Percentiles rank a stretch among this genome's conserved stretches.
phyloP scores from a whole-genome alignment of 108 stramenopile species.

The Pseudonitzschia delicatissima region DNA sequence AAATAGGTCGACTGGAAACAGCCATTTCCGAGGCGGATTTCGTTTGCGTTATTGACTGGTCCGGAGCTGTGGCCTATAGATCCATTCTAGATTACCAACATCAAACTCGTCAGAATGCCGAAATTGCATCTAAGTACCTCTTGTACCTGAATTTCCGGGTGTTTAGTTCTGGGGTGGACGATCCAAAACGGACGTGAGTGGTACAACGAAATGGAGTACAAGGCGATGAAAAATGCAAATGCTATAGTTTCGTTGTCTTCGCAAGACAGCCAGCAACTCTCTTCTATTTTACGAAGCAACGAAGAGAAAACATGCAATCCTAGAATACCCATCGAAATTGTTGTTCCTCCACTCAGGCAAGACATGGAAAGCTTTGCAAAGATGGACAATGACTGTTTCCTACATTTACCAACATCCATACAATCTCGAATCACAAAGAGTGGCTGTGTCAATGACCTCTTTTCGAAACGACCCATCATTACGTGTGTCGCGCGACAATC shows the following conservation, averaged over 20 bases:
- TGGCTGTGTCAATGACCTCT: not conserved
- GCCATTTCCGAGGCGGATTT: constrained; percentile 7
- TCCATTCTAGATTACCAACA: constrained; percentile 11
- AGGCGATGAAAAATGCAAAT: constrained; percentile 39
- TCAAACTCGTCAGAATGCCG: not conserved
- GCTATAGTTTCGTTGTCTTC: constrained; percentile 39
- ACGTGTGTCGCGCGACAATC: constrained; percentile 45
- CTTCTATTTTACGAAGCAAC: constrained; percentile 9
- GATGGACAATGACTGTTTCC: not conserved
- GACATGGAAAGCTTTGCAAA: constrained; percentile 41
- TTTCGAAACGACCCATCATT: constrained; percentile 24
- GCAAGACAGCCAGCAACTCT: constrained; percentile 19
- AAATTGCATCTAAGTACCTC: not conserved
- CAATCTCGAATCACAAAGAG: constrained; percentile 7
- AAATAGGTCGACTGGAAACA: not conserved
- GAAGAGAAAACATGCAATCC: not conserved
- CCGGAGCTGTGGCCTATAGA: constrained; percentile 21
- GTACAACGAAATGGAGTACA: constrained; percentile 37
- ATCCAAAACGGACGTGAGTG: constrained; percentile 23
- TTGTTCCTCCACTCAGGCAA: constrained; percentile 43
- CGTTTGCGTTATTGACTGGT: constrained; percentile 28
- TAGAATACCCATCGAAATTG: constrained; percentile 18
- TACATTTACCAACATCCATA: constrained; percentile 12
- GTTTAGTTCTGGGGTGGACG: constrained; percentile 5
- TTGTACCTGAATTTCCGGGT: constrained; percentile 10